Conservation (phyloP, 2,329 filamentous ascomycete species). For the Nannizzia gypsea region DNA sequence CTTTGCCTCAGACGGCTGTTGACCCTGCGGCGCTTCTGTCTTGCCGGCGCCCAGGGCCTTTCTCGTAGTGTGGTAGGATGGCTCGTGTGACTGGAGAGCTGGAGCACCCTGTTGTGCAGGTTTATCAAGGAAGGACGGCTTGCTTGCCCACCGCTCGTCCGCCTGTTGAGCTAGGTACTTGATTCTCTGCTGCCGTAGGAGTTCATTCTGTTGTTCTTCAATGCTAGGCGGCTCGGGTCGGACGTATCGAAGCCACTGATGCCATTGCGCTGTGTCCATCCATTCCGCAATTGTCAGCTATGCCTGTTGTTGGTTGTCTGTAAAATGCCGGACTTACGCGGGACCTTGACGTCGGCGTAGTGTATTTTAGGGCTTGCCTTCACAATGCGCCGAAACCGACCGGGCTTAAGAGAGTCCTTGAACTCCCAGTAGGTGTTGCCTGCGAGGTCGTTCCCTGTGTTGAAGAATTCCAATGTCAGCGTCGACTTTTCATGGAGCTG, state of each 20-base stretch:
- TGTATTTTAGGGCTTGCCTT: conserved; percentile 43
- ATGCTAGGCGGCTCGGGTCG: conserved; percentile 45
- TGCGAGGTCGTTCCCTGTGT: conserved; percentile 46
- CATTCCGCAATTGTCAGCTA: neutral
- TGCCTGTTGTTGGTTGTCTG: neutral
- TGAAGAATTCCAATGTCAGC: neutral
- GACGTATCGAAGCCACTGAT: conserved; percentile 56
- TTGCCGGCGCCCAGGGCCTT: conserved; percentile 19
- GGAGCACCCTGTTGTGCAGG: conserved; percentile 39
- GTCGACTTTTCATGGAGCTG: neutral
- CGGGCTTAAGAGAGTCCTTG: conserved; percentile 44
- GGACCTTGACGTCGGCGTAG: conserved; percentile 48
- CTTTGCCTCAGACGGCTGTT: conserved; percentile 11
- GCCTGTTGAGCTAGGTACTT: conserved; percentile 48
- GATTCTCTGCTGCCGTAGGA: conserved; percentile 45
- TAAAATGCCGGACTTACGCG: conserved; percentile 33
- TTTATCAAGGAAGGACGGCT: conserved; percentile 47
- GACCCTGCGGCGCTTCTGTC: conserved; percentile 22
- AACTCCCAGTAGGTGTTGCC: conserved; percentile 60
- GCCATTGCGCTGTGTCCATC: conserved; percentile 47
- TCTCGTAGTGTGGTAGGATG: conserved; percentile 23
- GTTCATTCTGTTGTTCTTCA: conserved; percentile 47
- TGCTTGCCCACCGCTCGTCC: conserved; percentile 50
- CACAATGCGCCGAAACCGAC: conserved; percentile 47
- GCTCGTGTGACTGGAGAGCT: conserved; percentile 34